Evolutionary conservation across 306 rosid species (phyloP).

Genomic region (Trifolium pratense): DNA sequence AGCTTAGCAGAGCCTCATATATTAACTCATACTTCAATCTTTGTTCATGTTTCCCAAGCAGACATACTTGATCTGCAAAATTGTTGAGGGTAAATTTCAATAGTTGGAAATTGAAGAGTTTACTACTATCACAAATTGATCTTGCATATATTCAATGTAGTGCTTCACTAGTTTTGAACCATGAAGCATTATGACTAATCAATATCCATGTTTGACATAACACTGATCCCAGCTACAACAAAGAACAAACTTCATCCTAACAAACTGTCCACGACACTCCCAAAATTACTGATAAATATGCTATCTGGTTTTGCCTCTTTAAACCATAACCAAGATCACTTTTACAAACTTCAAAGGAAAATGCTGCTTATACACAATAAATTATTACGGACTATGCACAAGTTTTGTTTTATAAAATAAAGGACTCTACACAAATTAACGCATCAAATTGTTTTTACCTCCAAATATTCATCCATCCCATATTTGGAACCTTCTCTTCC

Average conservation of each 20-base stretch:
- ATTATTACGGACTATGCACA: too few species aligned
- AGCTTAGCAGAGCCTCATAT: slow-evolving; percentile 33
- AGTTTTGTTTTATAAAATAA: background rate
- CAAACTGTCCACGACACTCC: background rate
- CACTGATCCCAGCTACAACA: too few species aligned
- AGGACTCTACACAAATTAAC: background rate
- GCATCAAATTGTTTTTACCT: slow-evolving; percentile 54
- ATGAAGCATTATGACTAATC: too few species aligned
- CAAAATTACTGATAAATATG: too few species aligned
- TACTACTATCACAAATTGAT: background rate
- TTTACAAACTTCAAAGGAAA: too few species aligned
- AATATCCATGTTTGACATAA: too few species aligned
- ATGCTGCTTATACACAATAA: too few species aligned
- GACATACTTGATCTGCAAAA: slow-evolving; percentile 75
- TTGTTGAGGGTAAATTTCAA: slow-evolving; percentile 3
- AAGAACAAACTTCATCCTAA: too few species aligned
- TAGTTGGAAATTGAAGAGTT: slow-evolving; percentile 4
- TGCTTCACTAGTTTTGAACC: too few species aligned
- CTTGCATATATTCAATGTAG: too few species aligned
- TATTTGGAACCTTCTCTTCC: slow-evolving; percentile 99
- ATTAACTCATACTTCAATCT: slow-evolving; percentile 49
- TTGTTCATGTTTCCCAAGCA: slow-evolving; percentile 90
- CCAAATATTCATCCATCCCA: slow-evolving; percentile 95
- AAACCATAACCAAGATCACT: too few species aligned
- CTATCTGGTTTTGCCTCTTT: too few species aligned